Base-by-base conservation (phyloP, 2,329 filamentous ascomycete species). In the Colletotrichum falcatum region DNA sequence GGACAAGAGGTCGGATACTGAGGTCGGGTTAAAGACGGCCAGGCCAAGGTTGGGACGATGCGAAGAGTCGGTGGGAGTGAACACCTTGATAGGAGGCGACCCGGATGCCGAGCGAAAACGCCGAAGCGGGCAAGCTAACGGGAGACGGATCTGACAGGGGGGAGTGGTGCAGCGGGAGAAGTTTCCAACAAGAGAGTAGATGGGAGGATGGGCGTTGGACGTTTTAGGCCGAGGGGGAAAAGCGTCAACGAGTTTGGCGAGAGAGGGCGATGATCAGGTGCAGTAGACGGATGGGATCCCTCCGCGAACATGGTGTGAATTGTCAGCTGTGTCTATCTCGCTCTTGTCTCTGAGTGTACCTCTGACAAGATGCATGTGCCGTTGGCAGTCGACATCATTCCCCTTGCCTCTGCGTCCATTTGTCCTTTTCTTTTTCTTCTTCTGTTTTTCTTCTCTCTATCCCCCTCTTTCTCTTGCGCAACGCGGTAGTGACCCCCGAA, bases 81-180 rank as follows among this genome's bases (percentile, higher is more conserved):
- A 64, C 64, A 67, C 67, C 67, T 70, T 70, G 67, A 67, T 64
- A 70, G 64, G 33, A 60, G 42, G 14, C 18, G 28, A 30, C 5
- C 6, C 9, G 51, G 44, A 20, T 48, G 23, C 44, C 3, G 39
- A 35, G 5, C 9, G 26, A 46, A 66, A 11, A 53, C 44, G 46
- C 60, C 61, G 61, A 60, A 54, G n/a, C 20, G 48, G 54, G 11
- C 30, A 28, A 26, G 9, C 26, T 53, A 35, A 8, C 30, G 44
- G 23, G 30, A 39, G 18, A 14, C 28, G 20, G 49, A 18, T 12
- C 12, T 2, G 23, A 12, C 20, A 23, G 58, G 30, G 20, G 39
- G 30, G 54, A 54, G 46, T 46, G 14, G 18, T 37, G 64, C 67
- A 59, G 51, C 64, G 44, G 58, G 49, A 62, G 3, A 37, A 28